Base-by-base conservation (phyloP, 306 rosid genomes). In the Cucurbita moschata region DNA sequence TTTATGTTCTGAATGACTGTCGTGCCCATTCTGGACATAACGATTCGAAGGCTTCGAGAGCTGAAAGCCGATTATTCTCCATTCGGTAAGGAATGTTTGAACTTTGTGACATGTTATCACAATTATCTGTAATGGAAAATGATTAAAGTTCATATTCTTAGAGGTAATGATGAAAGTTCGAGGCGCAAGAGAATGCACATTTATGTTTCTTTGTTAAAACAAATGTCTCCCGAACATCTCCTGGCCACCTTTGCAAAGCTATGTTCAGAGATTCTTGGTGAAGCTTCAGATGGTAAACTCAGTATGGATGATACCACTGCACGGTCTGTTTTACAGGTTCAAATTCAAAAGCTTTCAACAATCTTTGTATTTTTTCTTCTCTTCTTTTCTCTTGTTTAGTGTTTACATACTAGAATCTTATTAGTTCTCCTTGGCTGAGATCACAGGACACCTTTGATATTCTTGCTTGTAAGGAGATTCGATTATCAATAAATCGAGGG, bases 221-320 rank as follows among this genome's bases (percentile, higher is more conserved):
- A 88, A 87, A 90, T 93, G 98, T 89, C 89, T 77, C 97, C 98
- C 2, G 98, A 90, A 85, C 97, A 93, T 79, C 96, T 90, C 77
- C 79, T 93, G 74, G 96, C 96, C 18, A 88, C 92, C 71, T 90
- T 90, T 83, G 97, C 96, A 67, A 93, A 90, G 89, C 65, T 93
- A 81, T 88, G 97, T 62, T 89, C 94, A 2, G 98, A 90, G 83
- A 87, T 93, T 80, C 92, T 93, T 26, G 94, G 94, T 67, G 89
- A 96, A 77, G 97, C 96, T 63, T 90, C 98, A 54, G 97, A 93
- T 81, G 94, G 97, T 49, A 82, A 87, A 80, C 90, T 93, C 38
- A 84, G 80, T 82, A 73, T 88, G 38, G 97, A 87, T 69, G 96
- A 90, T 77, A 64, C 76, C 74, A 87, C 92, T 14, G 94, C 85